Percentiles rank a stretch among this genome's conserved stretches.
These are phyloP conservation scores for Nymphaea thermarum DNA, from an alignment of 164 flowering plant species.

Conservation along the genomic window DNA sequence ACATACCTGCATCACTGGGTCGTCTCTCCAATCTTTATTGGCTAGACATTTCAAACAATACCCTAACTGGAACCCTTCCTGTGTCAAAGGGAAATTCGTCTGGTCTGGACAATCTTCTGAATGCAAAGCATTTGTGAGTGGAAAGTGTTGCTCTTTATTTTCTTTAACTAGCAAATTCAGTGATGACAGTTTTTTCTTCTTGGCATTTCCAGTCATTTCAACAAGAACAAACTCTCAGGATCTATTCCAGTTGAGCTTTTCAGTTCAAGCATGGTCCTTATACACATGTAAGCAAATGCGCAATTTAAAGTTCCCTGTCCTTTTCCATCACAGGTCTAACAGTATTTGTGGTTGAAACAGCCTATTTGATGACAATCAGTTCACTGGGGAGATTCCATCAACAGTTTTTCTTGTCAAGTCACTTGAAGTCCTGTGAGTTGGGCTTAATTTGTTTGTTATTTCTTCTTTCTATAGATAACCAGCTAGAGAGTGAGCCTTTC, in stretches of 20 bases:
- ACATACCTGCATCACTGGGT: slow-evolving; percentile 19
- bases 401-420: slow-evolving; percentile 31
- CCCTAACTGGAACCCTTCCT: slow-evolving; percentile 19
- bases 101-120: slow-evolving; percentile 17
- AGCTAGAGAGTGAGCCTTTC: neutral
- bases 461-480: no score
- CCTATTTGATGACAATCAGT: slow-evolving; percentile 31
- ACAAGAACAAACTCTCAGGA: slow-evolving; percentile 25
- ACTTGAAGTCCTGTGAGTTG: slow-evolving; percentile 42
- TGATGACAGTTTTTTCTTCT: neutral
- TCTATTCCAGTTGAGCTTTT: slow-evolving; percentile 19
- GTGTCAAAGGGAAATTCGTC: slow-evolving; percentile 13
- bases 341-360: slow-evolving; percentile 13
- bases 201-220: slow-evolving; percentile 21
- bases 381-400: slow-evolving; percentile 33
- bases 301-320: neutral
- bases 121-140: slow-evolving; percentile 27
- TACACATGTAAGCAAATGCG: no score
- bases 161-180: neutral
- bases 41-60: slow-evolving; percentile 19
- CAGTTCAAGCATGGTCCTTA: neutral
- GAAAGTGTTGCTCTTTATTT: neutral
- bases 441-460: no score
- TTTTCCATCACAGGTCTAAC: neutral
- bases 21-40: slow-evolving; percentile 13